phyloP scores from a whole-genome alignment of 192 early-diverging fungal genomes.

The Piromyces finnis region DNA sequence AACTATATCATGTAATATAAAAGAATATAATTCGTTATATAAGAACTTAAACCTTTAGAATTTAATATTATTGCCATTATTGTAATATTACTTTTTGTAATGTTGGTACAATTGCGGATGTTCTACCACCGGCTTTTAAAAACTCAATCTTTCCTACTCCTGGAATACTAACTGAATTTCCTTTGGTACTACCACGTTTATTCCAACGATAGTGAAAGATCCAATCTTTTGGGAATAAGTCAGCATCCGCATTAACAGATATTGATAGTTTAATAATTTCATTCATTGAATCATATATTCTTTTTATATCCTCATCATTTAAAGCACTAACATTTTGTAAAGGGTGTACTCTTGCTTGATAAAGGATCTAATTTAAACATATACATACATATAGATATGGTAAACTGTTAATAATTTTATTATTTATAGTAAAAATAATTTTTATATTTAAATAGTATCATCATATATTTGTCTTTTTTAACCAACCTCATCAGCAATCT shows the following conservation, averaged over 20 bases:
- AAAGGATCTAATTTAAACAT: conserved; percentile 25
- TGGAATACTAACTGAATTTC: conserved; percentile 14
- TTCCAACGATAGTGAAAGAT: conserved; percentile 56
- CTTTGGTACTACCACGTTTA: conserved; percentile 12
- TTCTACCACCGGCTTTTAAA: conserved; percentile 50
- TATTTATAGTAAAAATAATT: too few relatives aligned
- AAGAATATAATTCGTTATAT: too few relatives aligned
- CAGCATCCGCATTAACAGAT: conserved; percentile 44
- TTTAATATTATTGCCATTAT: too few relatives aligned
- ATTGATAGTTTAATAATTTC: conserved; percentile 15
- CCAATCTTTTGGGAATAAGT: conserved; percentile 50
- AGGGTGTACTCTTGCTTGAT: conserved; percentile 54
- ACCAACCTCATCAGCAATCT: conserved; percentile 14
- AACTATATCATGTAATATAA: too few relatives aligned
- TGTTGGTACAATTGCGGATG: conserved; percentile 34
- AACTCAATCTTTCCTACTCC: conserved; percentile 40
- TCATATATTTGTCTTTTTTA: neutral
- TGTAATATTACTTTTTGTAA: conserved; percentile 19
- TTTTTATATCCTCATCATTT: conserved; percentile 12
- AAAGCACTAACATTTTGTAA: conserved; percentile 25
- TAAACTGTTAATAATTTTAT: too few relatives aligned
- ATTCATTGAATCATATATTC: neutral
- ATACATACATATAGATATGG: too few relatives aligned
- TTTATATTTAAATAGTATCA: neutral
- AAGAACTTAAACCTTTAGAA: too few relatives aligned